Evolutionary conservation across 192 early-diverging fungal species (phyloP), one percentile per base, ranked within the genome.

Genomic region (Entomortierella beljakovae): DNA sequence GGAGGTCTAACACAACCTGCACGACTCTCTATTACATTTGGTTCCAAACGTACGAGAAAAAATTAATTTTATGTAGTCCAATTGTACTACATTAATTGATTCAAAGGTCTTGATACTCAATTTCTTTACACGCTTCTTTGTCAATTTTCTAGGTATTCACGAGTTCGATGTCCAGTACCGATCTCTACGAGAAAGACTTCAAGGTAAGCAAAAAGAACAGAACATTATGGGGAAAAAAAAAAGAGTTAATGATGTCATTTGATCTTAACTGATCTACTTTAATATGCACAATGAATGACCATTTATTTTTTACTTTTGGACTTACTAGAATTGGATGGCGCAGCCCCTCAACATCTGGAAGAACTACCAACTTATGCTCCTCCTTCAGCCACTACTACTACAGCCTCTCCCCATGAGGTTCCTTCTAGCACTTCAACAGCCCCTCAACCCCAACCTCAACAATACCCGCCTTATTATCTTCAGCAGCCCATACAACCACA

Each of bases 81-180:
- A 13, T 43, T 43, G 10, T 18, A 43, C 42, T 13, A 13, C 42
- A 43, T 13, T 13, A 43, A 43, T 43, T 43, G 18, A 43, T 43
- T 13, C 9, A 43, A n/a, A n/a, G n/a, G n/a, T n/a, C n/a, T n/a
- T n/a, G n/a, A n/a, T n/a, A n/a, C n/a, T n/a, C n/a, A n/a, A n/a
- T n/a, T n/a, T n/a, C n/a, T n/a, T n/a, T n/a, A n/a, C n/a, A n/a
- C n/a, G n/a, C 10, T 6, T 55, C 16, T 65, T 31, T 28, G 5
- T n/a, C 1, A 11, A 18, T 33, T 57, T 31, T 48, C 0, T 68
- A 70, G 65, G 32, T 28, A 55, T 79, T 23, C 61, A 70, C 35
- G 75, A 79, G 16, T 79, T 79, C 35, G 75, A 79, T 16, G 35
- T 48, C n/a, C 75, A 79, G 37, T 79, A 70, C 40, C 49, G 68